Percentiles rank a stretch among this genome's conserved stretches.
These are phyloP conservation scores for Saxophila tyrrhenica DNA, from an alignment of 495 filamentous ascomycete species.

Conservation along the genomic window DNA sequence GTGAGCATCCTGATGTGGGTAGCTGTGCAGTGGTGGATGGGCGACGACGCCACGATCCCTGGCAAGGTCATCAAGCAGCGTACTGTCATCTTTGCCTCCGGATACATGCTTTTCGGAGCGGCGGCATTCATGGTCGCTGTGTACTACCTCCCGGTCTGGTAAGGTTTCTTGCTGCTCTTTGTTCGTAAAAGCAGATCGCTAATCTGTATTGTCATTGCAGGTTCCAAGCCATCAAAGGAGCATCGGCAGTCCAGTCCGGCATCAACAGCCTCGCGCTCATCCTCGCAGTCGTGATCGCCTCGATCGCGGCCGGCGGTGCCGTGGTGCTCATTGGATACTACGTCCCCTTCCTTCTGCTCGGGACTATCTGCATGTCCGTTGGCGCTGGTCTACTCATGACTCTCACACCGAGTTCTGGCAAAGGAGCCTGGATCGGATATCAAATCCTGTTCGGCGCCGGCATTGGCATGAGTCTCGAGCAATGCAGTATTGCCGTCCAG, in stretches of 20 bases:
- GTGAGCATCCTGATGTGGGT: slow-evolving; percentile 15
- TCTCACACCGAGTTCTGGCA: background rate
- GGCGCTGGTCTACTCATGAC: slow-evolving; percentile 4
- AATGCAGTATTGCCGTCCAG: slow-evolving; percentile 17
- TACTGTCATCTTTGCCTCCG: slow-evolving; percentile 37
- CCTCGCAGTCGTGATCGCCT: slow-evolving; percentile 44
- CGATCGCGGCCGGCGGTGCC: background rate
- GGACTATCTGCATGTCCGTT: slow-evolving; percentile 1
- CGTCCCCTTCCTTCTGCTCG: slow-evolving; percentile 3
- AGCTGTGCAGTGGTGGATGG: slow-evolving; percentile 48
- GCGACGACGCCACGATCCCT: slow-evolving; percentile 66
- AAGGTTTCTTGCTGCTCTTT: too few relatives aligned
- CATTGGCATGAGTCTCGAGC: slow-evolving; percentile 13
- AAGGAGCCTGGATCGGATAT: background rate
- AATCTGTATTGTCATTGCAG: too few relatives aligned
- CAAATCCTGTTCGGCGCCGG: slow-evolving; percentile 6
- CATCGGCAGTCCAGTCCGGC: slow-evolving; percentile 55
- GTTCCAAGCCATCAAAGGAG: slow-evolving; percentile 71
- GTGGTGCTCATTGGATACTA: slow-evolving; percentile 3
- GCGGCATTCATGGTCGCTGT: slow-evolving; percentile 47
- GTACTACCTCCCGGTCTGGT: slow-evolving; percentile 63
- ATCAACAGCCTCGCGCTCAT: slow-evolving; percentile 68
- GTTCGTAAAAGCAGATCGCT: too few relatives aligned
- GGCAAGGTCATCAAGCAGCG: slow-evolving; percentile 60
- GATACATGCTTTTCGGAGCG: slow-evolving; percentile 19